phyloP scores from a whole-genome alignment of 2,329 filamentous ascomycete species.

The Thelonectria blattea region DNA sequence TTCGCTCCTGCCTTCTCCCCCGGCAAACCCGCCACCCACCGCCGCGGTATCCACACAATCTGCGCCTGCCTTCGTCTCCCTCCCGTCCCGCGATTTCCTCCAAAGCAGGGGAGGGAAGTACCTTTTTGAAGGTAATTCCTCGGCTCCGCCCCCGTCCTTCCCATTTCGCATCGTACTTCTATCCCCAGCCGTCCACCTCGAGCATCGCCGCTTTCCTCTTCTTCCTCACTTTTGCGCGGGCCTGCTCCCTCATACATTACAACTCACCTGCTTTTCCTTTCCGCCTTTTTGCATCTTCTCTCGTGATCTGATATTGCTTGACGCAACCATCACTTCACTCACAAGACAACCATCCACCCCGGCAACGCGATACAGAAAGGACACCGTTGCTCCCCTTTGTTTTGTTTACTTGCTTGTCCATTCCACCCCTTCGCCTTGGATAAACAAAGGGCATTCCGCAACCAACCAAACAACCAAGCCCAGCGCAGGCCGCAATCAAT shows the following conservation, averaged over 20 bases:
- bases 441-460: constrained; percentile 25
- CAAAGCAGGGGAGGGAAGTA: neutral
- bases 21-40: constrained; percentile 14
- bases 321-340: constrained; percentile 25
- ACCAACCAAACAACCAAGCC: constrained; percentile 3
- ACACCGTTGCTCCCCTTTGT: constrained; percentile 17
- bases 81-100: constrained; percentile 17
- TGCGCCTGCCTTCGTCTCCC: constrained; percentile 21
- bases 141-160: constrained; percentile 19
- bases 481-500: constrained; percentile 20
- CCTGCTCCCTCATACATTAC: constrained; percentile 14
- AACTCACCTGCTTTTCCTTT: neutral
- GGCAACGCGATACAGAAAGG: constrained; percentile 1
- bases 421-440: constrained; percentile 20
- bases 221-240: constrained; percentile 12
- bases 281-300: constrained; percentile 11
- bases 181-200: constrained; percentile 16
- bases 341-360: constrained; percentile 3
- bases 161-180: constrained; percentile 18
- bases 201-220: constrained; percentile 9
- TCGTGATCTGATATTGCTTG: constrained; percentile 28
- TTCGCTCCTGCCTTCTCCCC: neutral
- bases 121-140: constrained; percentile 6
- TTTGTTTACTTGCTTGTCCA: constrained; percentile 31
- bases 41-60: constrained; percentile 2